Evolutionary conservation across 192 early-diverging fungal species (phyloP).

Genomic region (Coemansia sp.): DNA sequence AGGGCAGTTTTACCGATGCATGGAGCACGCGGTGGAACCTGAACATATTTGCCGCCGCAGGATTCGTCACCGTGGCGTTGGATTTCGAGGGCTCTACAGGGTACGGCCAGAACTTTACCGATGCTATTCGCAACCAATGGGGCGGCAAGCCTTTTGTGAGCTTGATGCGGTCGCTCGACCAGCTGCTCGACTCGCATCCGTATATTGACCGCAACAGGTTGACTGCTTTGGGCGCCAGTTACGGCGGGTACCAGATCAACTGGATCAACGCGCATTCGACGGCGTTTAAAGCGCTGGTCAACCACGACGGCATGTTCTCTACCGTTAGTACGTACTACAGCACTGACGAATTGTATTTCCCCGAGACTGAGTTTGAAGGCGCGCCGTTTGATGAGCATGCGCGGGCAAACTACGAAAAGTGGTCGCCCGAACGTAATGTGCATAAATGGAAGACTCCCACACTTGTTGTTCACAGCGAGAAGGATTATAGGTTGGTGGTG

Average conservation of each 20-base stretch:
- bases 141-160: slow-evolving; percentile 71
- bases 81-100: slow-evolving; percentile 81
- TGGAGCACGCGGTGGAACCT: slow-evolving; percentile 76
- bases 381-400: slow-evolving; percentile 56
- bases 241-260: slow-evolving; percentile 83
- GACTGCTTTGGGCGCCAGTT: slow-evolving; percentile 69
- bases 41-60: slow-evolving; percentile 69
- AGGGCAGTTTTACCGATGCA: slow-evolving; percentile 55
- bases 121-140: slow-evolving; percentile 79
- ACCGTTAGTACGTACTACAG: slow-evolving; percentile 62
- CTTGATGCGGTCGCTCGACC: slow-evolving; percentile 69
- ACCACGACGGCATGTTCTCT: slow-evolving; percentile 75
- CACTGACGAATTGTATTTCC: slow-evolving; percentile 81
- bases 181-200: slow-evolving; percentile 36
- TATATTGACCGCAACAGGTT: slow-evolving; percentile 63
- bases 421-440: slow-evolving; percentile 67
- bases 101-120: slow-evolving; percentile 75
- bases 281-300: slow-evolving; percentile 66
- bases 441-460: slow-evolving; percentile 74
- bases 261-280: slow-evolving; percentile 80
- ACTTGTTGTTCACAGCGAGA: slow-evolving; percentile 72
- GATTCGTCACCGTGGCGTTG: slow-evolving; percentile 70
- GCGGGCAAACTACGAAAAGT: slow-evolving; percentile 62
- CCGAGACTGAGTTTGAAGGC: slow-evolving; percentile 72
- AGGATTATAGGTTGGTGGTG: slow-evolving; percentile 68